A percentile compares a stretch with the other conserved stretches of the same genome.
These are phyloP conservation scores for Tillandsia leiboldiana DNA, from an alignment of 176 grass and related monocot species.

Conservation along the genomic window DNA sequence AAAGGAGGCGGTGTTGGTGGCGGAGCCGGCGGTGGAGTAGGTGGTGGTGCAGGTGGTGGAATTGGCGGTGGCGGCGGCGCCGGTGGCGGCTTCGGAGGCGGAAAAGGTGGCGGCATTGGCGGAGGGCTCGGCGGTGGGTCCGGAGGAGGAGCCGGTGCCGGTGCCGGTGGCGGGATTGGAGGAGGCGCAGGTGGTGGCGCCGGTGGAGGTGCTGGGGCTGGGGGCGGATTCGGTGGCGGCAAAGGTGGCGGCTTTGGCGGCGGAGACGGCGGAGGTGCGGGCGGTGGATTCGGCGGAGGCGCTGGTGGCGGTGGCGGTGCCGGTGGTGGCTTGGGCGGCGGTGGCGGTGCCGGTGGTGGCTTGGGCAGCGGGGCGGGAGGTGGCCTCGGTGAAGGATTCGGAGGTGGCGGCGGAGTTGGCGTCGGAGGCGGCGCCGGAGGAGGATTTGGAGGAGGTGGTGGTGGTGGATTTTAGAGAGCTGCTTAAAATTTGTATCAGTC, in stretches of 20 bases:
- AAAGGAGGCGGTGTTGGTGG: conserved; percentile 3
- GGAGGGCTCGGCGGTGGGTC: background rate
- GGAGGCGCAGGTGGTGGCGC: background rate
- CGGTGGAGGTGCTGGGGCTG: background rate
- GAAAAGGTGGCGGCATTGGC: background rate
- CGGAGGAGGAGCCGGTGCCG: background rate
- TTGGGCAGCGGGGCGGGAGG: background rate
- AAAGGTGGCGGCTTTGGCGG: background rate
- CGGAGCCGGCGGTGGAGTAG: background rate
- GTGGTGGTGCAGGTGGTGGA: background rate
- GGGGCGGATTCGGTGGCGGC: background rate
- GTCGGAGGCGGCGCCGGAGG: background rate
- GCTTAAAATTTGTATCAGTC: too few species aligned
- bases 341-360: background rate
- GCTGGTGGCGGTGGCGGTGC: background rate
- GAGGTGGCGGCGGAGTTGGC: conserved; percentile 1
- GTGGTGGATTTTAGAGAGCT: background rate
- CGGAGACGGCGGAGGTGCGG: background rate
- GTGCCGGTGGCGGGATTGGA: background rate
- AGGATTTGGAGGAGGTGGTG: background rate
- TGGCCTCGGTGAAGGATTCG: conserved; percentile 2
- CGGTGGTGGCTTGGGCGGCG: background rate
- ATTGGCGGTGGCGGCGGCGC: conserved; percentile 5
- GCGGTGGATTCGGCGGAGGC: background rate
- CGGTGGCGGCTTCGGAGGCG: background rate